Base-by-base conservation (phyloP, 805 yeast genomes). In the Brettanomyces nanus region DNA sequence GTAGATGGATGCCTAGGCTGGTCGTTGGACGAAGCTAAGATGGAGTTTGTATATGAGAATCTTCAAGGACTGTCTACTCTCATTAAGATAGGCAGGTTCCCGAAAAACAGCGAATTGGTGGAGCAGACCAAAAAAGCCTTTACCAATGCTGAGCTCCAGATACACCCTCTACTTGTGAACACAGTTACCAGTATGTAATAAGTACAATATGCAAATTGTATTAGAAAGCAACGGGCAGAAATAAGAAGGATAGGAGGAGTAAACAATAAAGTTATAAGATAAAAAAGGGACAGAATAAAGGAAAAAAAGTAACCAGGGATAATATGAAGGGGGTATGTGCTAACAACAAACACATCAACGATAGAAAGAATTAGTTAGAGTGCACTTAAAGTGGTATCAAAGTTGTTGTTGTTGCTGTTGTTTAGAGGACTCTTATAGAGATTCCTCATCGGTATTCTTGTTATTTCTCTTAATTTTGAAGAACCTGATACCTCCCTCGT, bases 401-500 rank as follows among this genome's bases (percentile, higher is more conserved):
- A n/a, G n/a, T n/a, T n/a, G n/a, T n/a, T n/a, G n/a, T n/a, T n/a
- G n/a, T n/a, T n/a, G n/a, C n/a, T n/a, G n/a, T n/a, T n/a, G n/a
- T n/a, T n/a, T n/a, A n/a, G 7, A 28, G 15, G 6, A 3, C 13
- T 11, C 11, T 30, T 20, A 30, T n/a, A 55, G 31, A 7, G 60
- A 56, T 36, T 59, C 62, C 47, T 68, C 73, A 44, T 64, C 66
- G 36, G 56, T 65, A 23, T 54, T 61, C 45, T 63, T 64, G 45
- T 62, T 62, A 40, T 66, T 68, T 54, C 74, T 77, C 63, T 80
- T 78, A 44, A 82, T 78, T 52, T 78, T 80, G 69, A 81, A 82
- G 61, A 81, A 82, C 61, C 84, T 77, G 52, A 82, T 80, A 33
- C 89, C 89, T 44, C 71, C 66, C 40, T 71, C 73, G 40, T 66